Evolutionary conservation across 345 rosid genomes (phyloP), one percentile per base, ranked within the genome.

Genomic region (Mercurialis annua): DNA sequence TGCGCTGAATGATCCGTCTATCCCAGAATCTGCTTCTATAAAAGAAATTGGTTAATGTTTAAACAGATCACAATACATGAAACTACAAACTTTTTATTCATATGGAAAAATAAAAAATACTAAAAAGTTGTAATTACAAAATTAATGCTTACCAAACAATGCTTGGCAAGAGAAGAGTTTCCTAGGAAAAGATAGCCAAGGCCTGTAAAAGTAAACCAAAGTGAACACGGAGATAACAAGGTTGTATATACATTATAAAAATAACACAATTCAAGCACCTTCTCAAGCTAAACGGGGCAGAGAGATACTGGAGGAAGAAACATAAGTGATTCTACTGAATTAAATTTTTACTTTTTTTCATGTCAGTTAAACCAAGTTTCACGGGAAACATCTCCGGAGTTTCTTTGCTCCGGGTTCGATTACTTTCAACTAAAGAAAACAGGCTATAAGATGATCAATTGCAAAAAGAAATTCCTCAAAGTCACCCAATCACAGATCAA

Each of bases 1-100:
- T 34, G 81, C 30, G 59, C 80, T 73, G 75, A 76, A 83, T 63
- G 87, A 75, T 34, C 82, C 87, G 73, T 86, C 86, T 60, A 83
- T 54, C 71, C 77, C 83, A 38, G 83, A 82, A 73, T 83, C 88
- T 77, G 76, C 73, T 57, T 81, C 76, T 70, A 62, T n/a, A 3
- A 30, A 69, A 65, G 21, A 34, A 71, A 31, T 12, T 62, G 55
- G 54, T 64, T 38, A 71, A 44, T 23, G 34, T 34, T 40, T 55
- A 59, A 65, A 55, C 7, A 48, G 20, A 50, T 65, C 36, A 46
- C 21, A 42, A 40, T 31, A 68, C 59, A 56, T 63, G 61, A 11
- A 50, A 62, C 57, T 26, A 12, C 18, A 40, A 47, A 40, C 33
- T 54, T 16, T 18, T 15, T 54, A 34, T 29, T 51, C 18, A 16